Evolutionary conservation across 1,284 basidiomycete species (phyloP).

Genomic region (Cryptococcus amylolentus): DNA sequence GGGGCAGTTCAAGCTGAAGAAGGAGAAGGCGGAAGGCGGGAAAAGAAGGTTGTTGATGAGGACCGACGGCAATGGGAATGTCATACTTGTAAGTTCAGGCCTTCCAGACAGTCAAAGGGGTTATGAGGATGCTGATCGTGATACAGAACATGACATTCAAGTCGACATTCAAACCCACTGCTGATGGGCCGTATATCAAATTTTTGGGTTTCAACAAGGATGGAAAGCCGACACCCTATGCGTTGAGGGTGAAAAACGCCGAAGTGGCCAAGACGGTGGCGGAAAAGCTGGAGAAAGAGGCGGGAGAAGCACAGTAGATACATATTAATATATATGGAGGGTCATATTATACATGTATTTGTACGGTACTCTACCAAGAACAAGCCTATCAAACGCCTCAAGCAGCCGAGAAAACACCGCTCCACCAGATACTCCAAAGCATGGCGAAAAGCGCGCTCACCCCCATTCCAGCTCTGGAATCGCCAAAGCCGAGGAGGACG

Average conservation of each 20-base stretch:
- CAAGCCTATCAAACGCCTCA: constrained; percentile 1
- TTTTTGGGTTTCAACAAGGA: constrained; percentile 38
- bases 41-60: constrained; percentile 43
- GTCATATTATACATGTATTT: neutral
- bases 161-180: constrained; percentile 22
- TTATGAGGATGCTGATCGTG: neutral
- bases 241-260: constrained; percentile 62
- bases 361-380: neutral
- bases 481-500: constrained; percentile 41
- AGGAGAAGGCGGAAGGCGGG: constrained; percentile 22
- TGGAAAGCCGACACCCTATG: constrained; percentile 60
- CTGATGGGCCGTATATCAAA: constrained; percentile 25
- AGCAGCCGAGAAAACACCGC: constrained; percentile 26
- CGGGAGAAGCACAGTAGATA: constrained; percentile 35
- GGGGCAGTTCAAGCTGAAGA: constrained; percentile 43
- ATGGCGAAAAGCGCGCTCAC: constrained; percentile 41
- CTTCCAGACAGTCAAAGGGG: neutral
- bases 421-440: constrained; percentile 45
- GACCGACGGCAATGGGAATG: constrained; percentile 39
- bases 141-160: constrained; percentile 42
- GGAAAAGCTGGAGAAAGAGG: constrained; percentile 62
- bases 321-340: neutral
- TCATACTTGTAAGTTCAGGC: constrained; percentile 36
- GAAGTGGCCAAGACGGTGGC: constrained; percentile 61
- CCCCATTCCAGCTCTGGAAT: constrained; percentile 37